phyloP scores from a whole-genome alignment of 306 rosid species.

The Pterocarpus santalinus region DNA sequence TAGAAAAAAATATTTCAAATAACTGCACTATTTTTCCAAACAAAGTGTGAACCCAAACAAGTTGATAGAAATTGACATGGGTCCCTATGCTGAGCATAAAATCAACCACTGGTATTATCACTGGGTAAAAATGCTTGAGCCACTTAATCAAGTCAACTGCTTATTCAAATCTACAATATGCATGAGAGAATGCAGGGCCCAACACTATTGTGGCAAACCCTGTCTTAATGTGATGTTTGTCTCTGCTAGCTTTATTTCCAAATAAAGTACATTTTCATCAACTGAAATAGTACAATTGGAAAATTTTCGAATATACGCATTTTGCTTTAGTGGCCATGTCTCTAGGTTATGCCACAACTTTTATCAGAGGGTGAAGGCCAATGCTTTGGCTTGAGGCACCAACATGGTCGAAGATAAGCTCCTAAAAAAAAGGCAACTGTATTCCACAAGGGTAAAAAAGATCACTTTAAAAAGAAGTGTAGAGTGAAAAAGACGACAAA shows the following conservation, averaged over 20 bases:
- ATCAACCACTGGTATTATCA: slow-evolving; percentile 22
- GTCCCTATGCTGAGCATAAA: slow-evolving; percentile 10
- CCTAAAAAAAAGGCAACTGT: slow-evolving; percentile 14
- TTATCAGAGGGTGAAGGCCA: slow-evolving; percentile 27
- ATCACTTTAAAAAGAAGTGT: slow-evolving; percentile 18
- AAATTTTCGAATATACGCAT: background rate
- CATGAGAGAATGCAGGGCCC: slow-evolving; percentile 19
- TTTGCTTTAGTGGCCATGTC: background rate
- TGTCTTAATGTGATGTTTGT: slow-evolving; percentile 16
- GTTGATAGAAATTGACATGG: slow-evolving; percentile 28
- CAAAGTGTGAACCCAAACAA: background rate
- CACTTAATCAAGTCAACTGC: slow-evolving; percentile 38
- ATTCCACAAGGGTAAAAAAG: slow-evolving; percentile 24
- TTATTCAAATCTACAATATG: slow-evolving; percentile 40
- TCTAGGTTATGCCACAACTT: slow-evolving; percentile 13
- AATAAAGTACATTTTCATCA: slow-evolving; percentile 33
- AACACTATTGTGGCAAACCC: background rate
- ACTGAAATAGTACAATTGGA: slow-evolving; percentile 15
- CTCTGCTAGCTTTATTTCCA: slow-evolving; percentile 4
- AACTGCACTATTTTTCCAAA: background rate
- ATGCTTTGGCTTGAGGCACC: background rate
- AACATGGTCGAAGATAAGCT: slow-evolving; percentile 19
- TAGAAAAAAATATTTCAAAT: background rate
- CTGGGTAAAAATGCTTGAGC: background rate
- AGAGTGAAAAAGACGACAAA: slow-evolving; percentile 33